Evolutionary conservation across 495 filamentous ascomycete genomes (phyloP).

Genomic region (Aspergillus sclerotiicarbonarius): DNA sequence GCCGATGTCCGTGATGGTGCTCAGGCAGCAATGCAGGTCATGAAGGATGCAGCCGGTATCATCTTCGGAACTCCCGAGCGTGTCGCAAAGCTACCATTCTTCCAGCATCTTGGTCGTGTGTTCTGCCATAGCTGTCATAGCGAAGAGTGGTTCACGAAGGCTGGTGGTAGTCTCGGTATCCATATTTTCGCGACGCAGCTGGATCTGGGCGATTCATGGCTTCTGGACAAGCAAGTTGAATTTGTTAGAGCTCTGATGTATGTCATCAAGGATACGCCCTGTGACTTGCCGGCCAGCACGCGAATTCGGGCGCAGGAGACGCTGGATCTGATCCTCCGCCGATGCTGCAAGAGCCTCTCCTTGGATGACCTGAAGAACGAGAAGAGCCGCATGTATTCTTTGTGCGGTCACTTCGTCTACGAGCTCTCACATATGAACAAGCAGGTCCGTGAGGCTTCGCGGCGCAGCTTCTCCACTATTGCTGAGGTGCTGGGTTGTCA

Average conservation of each 20-base stretch:
- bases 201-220: slow-evolving; percentile 79
- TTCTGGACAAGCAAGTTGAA: slow-evolving; percentile 75
- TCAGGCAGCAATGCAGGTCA: slow-evolving; percentile 67
- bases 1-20: slow-evolving; percentile 78
- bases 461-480: slow-evolving; percentile 75
- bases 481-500: slow-evolving; percentile 71
- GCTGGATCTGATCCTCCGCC: slow-evolving; percentile 69
- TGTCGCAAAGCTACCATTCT: slow-evolving; percentile 74
- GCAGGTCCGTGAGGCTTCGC: slow-evolving; percentile 83
- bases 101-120: slow-evolving; percentile 69
- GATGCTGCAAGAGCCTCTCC: slow-evolving; percentile 69
- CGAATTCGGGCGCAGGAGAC: slow-evolving; percentile 77
- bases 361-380: slow-evolving; percentile 73
- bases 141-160: slow-evolving; percentile 97
- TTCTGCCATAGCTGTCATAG: slow-evolving; percentile 95
- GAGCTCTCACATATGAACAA: slow-evolving; percentile 94
- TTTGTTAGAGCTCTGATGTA: slow-evolving; percentile 86
- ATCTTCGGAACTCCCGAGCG: slow-evolving; percentile 76
- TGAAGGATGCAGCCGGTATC: slow-evolving; percentile 71
- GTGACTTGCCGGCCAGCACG: slow-evolving; percentile 85
- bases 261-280: slow-evolving; percentile 95
- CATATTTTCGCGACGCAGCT: slow-evolving; percentile 75
- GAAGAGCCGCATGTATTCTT: slow-evolving; percentile 62
- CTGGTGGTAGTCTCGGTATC: slow-evolving; percentile 87
- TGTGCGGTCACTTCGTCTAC: slow-evolving; percentile 78